Base-by-base conservation (phyloP, 345 rosid species). In the Citrus inodora region DNA sequence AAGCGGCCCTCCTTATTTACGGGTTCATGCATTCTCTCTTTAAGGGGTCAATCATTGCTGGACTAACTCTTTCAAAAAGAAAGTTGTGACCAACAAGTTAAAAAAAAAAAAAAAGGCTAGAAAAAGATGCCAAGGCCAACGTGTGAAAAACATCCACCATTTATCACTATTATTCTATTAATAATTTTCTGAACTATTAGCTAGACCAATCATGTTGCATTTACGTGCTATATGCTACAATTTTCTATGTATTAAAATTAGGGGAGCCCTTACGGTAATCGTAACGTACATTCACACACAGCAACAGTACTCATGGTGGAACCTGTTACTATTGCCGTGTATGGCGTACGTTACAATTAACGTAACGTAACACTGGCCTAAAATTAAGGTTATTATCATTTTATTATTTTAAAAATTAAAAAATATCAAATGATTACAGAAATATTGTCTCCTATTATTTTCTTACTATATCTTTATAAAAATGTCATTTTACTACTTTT, bases 11-110 rank as follows among this genome's bases (percentile, higher is more conserved):
- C 40, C 53, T 40, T 25, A 35, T 63, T 77, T 42, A 68, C 21
- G 27, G 67, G 74, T 77, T 59, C 80, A 77, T 77, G 74, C 74
- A 77, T 42, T 22, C 21, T 9, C 19, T 22, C 28, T 69, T 46
- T 69, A 0, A 5, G 4, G 4, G 14, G 9, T 42, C 67, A 59
- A 69, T 77, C 74, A 77, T 77, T 68, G 80, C 68, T 58, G 40
- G 40, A 59, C 55, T 22, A 14, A 27, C 9, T 38, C 63, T 38
- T 67, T 7, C 27, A 6, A 73, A 13, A 11, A 24, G 22, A 9
- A 10, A 30, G 48, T 30, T 46, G 19, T 60, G 46, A 35, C 33
- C 8, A 10, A 35, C 75, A 69, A 60, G 17, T 46, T 35, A 75
- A 69, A 74, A 38, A 38, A 75, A 69, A 74, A 38, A 38, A 0